Base-by-base conservation (phyloP, 2,329 filamentous ascomycete genomes). In the Nemania sp. region DNA sequence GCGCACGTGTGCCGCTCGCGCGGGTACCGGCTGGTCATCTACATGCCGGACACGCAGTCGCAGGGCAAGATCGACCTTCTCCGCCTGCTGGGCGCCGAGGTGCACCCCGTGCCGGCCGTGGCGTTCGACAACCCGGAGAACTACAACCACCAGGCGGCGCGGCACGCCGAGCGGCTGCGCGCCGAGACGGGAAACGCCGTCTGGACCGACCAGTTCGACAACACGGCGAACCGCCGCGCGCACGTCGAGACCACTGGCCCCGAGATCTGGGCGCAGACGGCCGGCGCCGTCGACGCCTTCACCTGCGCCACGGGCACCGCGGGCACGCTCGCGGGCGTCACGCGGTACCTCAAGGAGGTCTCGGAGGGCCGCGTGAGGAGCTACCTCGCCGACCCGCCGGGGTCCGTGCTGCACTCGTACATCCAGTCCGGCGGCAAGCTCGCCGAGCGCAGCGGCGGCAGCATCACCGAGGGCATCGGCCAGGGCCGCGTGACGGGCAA, bases 171-270 rank as follows among this genome's bases (percentile, higher is more conserved):
- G 75, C 76, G 82, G 2, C 78, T 96, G 50, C 88, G 91, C 15
- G 95, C 95, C 71, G 66, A 70, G 55, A 51, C 57, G n/a, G 67
- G 62, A 0, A 65, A 69, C 54, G 42, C 94, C 9, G 93, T 98
- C 13, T 99, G 95, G 95, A 99, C 95, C 46, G 96, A 99, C 78
- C 95, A 99, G 79, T 99, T 99, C 78, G 95, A 99, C 76, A 99
- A 99, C 80, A 87, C 84, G 54, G 95, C 95, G 54, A 99, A 99
- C 78, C 85, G 95, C 54, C 88, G 90, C 72, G 95, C 95, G 49
- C 95, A 99, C 75, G 89, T 98, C 69, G 94, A 97, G 81, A 98
- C 94, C 1, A 99, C 95, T 0, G 95, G 95, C 0, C 95, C 95
- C 0, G 95, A 99, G 78, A 97, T 99, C 73, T 99, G 95, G 95